Base-by-base conservation (phyloP, 345 rosid genomes). In the Aethionema arabicum region DNA sequence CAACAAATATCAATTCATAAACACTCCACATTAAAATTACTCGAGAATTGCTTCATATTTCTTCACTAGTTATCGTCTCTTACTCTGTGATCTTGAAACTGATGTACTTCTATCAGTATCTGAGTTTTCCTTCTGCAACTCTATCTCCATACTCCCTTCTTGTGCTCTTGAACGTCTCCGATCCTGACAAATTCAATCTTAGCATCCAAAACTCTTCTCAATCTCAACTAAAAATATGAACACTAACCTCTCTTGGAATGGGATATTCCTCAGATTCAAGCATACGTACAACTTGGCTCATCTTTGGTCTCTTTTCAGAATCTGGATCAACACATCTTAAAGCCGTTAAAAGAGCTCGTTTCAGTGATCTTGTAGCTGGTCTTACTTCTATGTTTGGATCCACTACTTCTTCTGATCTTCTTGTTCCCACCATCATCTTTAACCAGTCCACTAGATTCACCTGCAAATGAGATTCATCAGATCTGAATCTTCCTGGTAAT, bases 231-330 rank as follows among this genome's bases (percentile, higher is more conserved):
- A 1, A 42, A 30, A 43, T 54, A 41, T 5, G 7, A 32, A 68
- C 10, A 59, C 66, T 36, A 36, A 90, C 97, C 95, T 93, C 99
- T 83, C 96, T 82, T 52, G 87, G 95, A 66, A 90, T 65, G 8
- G 99, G 99, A 59, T 85, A 90, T 52, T 90, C 99, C 70, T 93
- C 96, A 0, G 99, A 90, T 76, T 90, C 99, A 8, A 90, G 96
- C 97, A 93, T 93, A 5, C 97, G 80, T n/a, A 82, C 99, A 39
- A 90, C 99, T 83, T 92, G 99, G 66, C 97, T 68, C 99, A 92
- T 92, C 78, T 80, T 90, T 6, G 97, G 97, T 66, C 99, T 75
- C 52, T 85, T 92, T 14, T 84, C 88, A 4, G 87, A 81, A 62
- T 89, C 91, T 2, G 87, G 95, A 79, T 90, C 99, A 1, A 93